Conservation (phyloP, 164 flowering plant species). For the Hamamelis virginiana region DNA sequence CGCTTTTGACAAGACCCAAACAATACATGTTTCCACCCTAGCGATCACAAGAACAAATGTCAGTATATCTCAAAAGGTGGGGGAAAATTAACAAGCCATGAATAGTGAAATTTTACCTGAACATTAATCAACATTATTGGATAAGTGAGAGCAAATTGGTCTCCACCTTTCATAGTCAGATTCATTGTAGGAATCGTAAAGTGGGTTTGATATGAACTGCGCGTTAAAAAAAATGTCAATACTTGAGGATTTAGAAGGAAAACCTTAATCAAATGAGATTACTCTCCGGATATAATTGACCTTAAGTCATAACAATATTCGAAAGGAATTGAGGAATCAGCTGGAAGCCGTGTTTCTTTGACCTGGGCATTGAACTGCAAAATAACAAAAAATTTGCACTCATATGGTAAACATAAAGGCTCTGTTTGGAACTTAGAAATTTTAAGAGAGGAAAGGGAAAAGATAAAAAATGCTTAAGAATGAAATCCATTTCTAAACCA, state of each 20-base stretch:
- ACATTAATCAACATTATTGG: conserved; percentile 26
- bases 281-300: conserved; percentile 27
- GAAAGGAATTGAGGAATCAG: conserved; percentile 46
- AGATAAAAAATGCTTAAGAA: too few species aligned
- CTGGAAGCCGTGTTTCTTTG: conserved; percentile 28
- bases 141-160: conserved; percentile 17
- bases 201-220: conserved; percentile 40
- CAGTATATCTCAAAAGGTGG: background rate
- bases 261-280: background rate
- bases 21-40: conserved; percentile 53
- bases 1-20: conserved; percentile 64
- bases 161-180: conserved; percentile 55
- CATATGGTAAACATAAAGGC: background rate
- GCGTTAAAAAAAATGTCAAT: conserved; percentile 8
- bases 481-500: too few species aligned
- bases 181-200: conserved; percentile 24
- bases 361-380: conserved; percentile 67
- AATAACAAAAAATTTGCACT: conserved; percentile 8
- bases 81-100: background rate
- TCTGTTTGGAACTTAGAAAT: too few species aligned
- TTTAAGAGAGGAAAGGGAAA: too few species aligned
- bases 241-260: background rate
- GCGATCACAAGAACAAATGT: conserved; percentile 10
- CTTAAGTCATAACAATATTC: conserved; percentile 70
- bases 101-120: conserved; percentile 30